Percentiles rank a stretch among this genome's conserved stretches.
These are phyloP conservation scores for Cylindrodendrum hubeiense DNA, from an alignment of 2,329 filamentous ascomycete genomes.

Conservation along the genomic window DNA sequence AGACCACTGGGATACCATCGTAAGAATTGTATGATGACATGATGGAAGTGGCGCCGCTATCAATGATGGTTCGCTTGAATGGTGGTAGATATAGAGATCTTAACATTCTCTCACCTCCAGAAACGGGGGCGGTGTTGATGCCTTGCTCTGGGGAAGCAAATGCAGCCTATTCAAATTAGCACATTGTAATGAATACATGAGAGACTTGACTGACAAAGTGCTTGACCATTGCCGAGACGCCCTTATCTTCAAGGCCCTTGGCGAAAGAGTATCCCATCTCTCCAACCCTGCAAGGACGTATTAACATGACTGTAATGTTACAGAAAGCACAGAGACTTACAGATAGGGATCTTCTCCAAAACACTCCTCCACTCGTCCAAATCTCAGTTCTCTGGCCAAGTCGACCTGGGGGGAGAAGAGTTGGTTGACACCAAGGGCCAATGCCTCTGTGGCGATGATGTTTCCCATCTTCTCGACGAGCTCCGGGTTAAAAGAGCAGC, in stretches of 20 bases:
- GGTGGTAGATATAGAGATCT: conserved; percentile 68
- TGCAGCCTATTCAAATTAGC: conserved; percentile 57
- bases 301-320: conserved; percentile 17
- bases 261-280: conserved; percentile 73
- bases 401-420: conserved; percentile 79
- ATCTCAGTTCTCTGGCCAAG: conserved; percentile 77
- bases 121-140: conserved; percentile 73
- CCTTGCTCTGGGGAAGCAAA: conserved; percentile 79
- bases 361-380: conserved; percentile 80
- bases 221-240: conserved; percentile 80
- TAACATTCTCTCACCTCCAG: conserved; percentile 66
- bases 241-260: conserved; percentile 71
- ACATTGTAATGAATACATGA: background rate
- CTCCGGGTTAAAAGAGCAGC: conserved; percentile 76
- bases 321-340: conserved; percentile 40
- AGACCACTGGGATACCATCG: conserved; percentile 77
- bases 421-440: conserved; percentile 78
- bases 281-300: conserved; percentile 57
- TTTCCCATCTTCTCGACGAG: conserved; percentile 75
- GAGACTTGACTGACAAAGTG: conserved; percentile 67
- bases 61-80: conserved; percentile 79
- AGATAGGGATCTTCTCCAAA: conserved; percentile 78
- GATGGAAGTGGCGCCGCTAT: conserved; percentile 74
- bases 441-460: conserved; percentile 74
- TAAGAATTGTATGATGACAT: conserved; percentile 84